Base-by-base conservation (phyloP, 148 eudicot genomes). In the Amaranthus palmeri region DNA sequence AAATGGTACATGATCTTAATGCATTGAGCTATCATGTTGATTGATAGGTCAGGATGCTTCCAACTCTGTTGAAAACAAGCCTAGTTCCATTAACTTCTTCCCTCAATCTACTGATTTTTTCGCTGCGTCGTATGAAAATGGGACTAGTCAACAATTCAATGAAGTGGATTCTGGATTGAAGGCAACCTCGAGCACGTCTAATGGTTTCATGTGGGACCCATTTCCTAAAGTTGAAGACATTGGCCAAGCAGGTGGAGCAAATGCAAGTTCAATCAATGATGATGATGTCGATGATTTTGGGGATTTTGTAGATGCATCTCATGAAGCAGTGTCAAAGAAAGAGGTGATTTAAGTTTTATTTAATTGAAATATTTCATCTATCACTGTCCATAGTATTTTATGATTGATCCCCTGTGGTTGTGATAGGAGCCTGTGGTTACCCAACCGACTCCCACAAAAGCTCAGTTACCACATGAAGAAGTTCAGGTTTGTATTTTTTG, bases 251-350 rank as follows among this genome's bases (percentile, higher is more conserved):
- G 72, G 62, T 80, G 84, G 70, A 58, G 62, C 68, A 51, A 58
- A 57, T 77, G 73, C 74, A 77, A 70, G 61, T 70, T 63, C 63
- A 61, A 45, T 67, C 54, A 46, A 61, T 74, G 65, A 61, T 76
- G 86, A 77, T 75, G 89, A 85, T 61, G 73, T 68, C 60, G 90
- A 86, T 72, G 96, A 87, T 67, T 86, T 86, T 84, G 96, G 93
- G 62, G 87, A 92, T 25, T 92, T 92, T 56, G 43, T 83, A 48
- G 83, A 80, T 65, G 92, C 91, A 58, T 68, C 79, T 69, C 72
- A 79, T 70, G 84, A 79, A 65, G 52, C 69, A 75, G 89, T 53
- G 60, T 61, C 74, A 46, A 79, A 72, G 65, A 72, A 77, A 48
- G 79, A 82, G 96, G 97, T 90, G 53, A 52, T 72, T 71, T 73